Conservation (phyloP, 768 basidiomycete genomes). For the Nidularia pulvinata region DNA sequence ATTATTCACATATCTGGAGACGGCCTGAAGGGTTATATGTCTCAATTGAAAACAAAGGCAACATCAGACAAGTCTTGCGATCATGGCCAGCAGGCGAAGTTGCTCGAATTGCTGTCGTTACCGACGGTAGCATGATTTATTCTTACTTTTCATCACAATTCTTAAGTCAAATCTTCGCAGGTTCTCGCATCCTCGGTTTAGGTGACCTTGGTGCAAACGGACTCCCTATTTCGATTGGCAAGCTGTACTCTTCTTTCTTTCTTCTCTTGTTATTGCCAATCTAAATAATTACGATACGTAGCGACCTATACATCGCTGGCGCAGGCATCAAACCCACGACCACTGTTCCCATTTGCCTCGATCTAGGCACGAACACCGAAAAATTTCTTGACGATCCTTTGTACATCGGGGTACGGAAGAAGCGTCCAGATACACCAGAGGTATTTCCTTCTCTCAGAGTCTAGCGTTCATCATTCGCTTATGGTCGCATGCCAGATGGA, state of each 20-base stretch:
- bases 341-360: slow-evolving; percentile 66
- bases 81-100: slow-evolving; percentile 44
- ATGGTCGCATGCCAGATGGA: slow-evolving; percentile 45
- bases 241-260: slow-evolving; percentile 44
- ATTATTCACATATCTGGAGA: slow-evolving; percentile 71
- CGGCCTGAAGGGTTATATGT: slow-evolving; percentile 62
- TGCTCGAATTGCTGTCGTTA: slow-evolving; percentile 73
- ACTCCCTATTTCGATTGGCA: slow-evolving; percentile 68
- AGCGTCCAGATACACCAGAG: slow-evolving; percentile 43
- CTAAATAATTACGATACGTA: slow-evolving; percentile 10
- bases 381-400: slow-evolving; percentile 68
- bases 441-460: slow-evolving; percentile 14
- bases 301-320: slow-evolving; percentile 69
- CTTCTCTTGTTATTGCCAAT: background rate
- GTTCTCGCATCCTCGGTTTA: slow-evolving; percentile 74
- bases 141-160: background rate
- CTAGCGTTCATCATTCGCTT: background rate
- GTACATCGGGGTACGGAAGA: slow-evolving; percentile 70
- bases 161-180: slow-evolving; percentile 16
- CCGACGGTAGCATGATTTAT: slow-evolving; percentile 51
- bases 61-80: slow-evolving; percentile 54
- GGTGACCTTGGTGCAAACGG: slow-evolving; percentile 49
- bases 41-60: slow-evolving; percentile 66
- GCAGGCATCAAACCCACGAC: slow-evolving; percentile 61
- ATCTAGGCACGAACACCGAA: slow-evolving; percentile 78